Evolutionary conservation across 148 eudicot species (phyloP).

Genomic region (Amaranthus cruentus): DNA sequence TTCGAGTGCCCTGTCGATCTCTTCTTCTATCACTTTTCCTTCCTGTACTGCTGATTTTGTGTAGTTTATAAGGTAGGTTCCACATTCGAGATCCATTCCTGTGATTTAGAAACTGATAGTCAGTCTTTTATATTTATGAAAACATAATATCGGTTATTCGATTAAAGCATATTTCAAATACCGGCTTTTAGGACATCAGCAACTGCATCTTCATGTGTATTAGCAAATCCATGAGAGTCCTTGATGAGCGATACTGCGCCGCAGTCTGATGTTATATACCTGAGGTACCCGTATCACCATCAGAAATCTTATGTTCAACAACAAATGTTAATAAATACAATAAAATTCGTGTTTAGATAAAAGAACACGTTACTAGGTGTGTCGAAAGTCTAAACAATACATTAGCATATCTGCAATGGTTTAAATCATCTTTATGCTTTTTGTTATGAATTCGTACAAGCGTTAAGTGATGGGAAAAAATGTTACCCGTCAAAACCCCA

Average conservation of each 20-base stretch:
- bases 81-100: conserved; percentile 97
- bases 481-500: conserved; percentile 85
- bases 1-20: conserved; percentile 75
- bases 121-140: neutral
- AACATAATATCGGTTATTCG: neutral
- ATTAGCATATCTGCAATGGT: neutral
- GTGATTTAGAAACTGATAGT: neutral
- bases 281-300: conserved; percentile 24
- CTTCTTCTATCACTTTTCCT: conserved; percentile 41
- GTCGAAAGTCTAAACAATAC: neutral
- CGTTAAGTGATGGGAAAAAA: neutral
- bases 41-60: conserved; percentile 68
- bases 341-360: too few relatives aligned
- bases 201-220: conserved; percentile 73
- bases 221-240: conserved; percentile 59
- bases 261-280: conserved; percentile 89
- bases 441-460: too few relatives aligned
- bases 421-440: too few relatives aligned
- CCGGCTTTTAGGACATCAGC: conserved; percentile 88
- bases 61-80: conserved; percentile 51
- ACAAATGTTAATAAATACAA: too few relatives aligned
- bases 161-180: conserved; percentile 16
- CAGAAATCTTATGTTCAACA: too few relatives aligned
- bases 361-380: too few relatives aligned
- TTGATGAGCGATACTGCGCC: conserved; percentile 73